Evolutionary conservation across 2,329 filamentous ascomycete genomes (phyloP), one percentile per base, ranked within the genome.

Genomic region (Phialophora verrucosa): DNA sequence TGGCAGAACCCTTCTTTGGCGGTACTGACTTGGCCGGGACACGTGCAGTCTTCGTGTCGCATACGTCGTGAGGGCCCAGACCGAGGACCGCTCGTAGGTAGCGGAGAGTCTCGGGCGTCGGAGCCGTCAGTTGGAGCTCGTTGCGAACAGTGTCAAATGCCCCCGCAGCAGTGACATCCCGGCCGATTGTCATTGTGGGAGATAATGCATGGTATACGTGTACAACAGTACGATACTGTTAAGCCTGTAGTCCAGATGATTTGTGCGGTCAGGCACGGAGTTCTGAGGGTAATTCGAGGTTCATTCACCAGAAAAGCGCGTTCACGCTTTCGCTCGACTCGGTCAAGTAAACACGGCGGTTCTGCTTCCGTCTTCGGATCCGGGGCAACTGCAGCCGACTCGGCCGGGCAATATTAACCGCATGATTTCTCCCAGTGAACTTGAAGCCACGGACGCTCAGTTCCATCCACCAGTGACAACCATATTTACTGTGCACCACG

Each of bases 1-100:
- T 68, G 6, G 32, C 17, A 32, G 64, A 49, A 42, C 32, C 61
- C 42, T 65, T 66, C n/a, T 44, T 8, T 14, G 47, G n/a, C 2
- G 23, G 11, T 2, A 35, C 17, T 44, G 49, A 53, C 35, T 59
- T 63, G 4, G 44, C 44, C 14, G 44, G 17, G 42, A 38, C 25
- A 10, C 8, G 54, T 44, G 14, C 32, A 27, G 6, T 11, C 63
- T 63, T 20, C 42, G 20, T 35, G 38, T 17, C 49, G 20, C 59
- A 61, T 25, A 32, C 6, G 20, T 63, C 51, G 14, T 31, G 35
- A 29, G 17, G 23, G 29, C 62, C 62, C 3, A 62, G 62, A 23
- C 62, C 59, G 12, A 69, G 64, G 27, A 67, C 51, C 32, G 62
- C 38, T 29, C 65, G 68, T 14, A 70, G 63, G 50, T 58, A 66